Base-by-base conservation (phyloP, 345 rosid genomes). In the Eutrema yunnanense region DNA sequence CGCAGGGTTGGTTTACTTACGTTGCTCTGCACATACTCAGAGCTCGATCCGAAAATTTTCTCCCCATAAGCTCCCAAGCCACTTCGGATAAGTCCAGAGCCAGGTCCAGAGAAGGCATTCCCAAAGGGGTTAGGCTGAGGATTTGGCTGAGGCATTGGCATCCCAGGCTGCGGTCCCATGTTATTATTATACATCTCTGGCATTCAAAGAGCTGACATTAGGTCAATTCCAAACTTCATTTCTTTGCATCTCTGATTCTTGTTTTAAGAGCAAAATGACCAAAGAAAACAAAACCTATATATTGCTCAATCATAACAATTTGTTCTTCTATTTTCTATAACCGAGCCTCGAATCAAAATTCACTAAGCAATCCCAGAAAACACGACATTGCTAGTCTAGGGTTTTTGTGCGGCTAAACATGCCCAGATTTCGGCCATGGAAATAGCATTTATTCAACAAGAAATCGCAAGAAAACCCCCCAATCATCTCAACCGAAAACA, bases 11-110 rank as follows among this genome's bases (percentile, higher is more conserved):
- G 26, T 73, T 70, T 9, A 73, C 98, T 90, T 81, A 95, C 99
- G 81, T 95, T 95, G 81, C 99, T 92, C 84, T 94, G 98, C 74
- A 95, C 98, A 61, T 92, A 95, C 77, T 95, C 99, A 46, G 98
- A 90, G 73, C 98, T 92, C 5, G 98, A 88, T 12, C 99, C 98
- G 11, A 95, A 78, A 60, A 92, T 84, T 74, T 84, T 92, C 82
- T 84, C 99, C 22, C 98, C 97, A 65, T 92, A 95, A 36, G 97
- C 99, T 55, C 98, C 97, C 67, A 92, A 79, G 36, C 99, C 99
- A 65, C 96, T 88, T 30, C 83, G 81, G 66, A 95, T 88, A 59
- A 95, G 84, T 48, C 96, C 99, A 63, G 99, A 92, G 75, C 99
- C 88, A 78, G 99, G 94, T 46, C 98, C 98, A 60, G 85, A 87